These are phyloP conservation scores for Phytophthora pistaciae DNA, from an alignment of 352 stramenopile species.

Conservation along the genomic window DNA sequence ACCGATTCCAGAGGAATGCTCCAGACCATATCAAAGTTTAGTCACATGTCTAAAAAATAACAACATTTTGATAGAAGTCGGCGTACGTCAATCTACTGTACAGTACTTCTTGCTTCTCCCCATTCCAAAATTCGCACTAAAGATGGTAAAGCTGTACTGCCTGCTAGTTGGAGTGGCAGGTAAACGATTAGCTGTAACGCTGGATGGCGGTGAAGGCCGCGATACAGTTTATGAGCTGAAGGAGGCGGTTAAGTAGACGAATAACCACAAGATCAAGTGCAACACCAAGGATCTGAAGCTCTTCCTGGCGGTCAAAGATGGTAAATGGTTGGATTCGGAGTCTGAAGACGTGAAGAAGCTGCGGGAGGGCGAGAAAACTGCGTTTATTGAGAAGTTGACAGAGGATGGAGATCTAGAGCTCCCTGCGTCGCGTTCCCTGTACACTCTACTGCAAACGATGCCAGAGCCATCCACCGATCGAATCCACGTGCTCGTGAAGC, in stretches of 20 bases:
- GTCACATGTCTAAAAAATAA: too few species aligned
- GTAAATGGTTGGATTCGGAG: not conserved
- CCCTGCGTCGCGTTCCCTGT: not conserved
- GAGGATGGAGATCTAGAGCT: not conserved
- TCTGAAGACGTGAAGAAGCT: not conserved
- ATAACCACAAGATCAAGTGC: not conserved
- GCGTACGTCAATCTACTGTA: not conserved
- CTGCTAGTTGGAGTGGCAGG: not conserved
- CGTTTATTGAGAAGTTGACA: not conserved
- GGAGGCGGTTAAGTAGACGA: not conserved
- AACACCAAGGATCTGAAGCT: not conserved
- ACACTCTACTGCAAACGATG: not conserved
- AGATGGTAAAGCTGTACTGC: not conserved
- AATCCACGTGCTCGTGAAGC: not conserved
- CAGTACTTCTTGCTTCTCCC: conserved; percentile 6
- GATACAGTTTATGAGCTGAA: not conserved
- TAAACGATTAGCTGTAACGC: not conserved
- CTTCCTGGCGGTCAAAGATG: not conserved
- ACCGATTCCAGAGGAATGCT: too few species aligned
- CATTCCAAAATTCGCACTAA: not conserved
- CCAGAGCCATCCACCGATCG: not conserved
- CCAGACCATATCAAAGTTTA: too few species aligned
- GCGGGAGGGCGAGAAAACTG: not conserved
- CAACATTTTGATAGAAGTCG: too few species aligned
- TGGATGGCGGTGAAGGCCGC: not conserved